These are phyloP conservation scores for Arthrobotrys iridis DNA, from an alignment of 2,329 filamentous ascomycete species.

Conservation along the genomic window DNA sequence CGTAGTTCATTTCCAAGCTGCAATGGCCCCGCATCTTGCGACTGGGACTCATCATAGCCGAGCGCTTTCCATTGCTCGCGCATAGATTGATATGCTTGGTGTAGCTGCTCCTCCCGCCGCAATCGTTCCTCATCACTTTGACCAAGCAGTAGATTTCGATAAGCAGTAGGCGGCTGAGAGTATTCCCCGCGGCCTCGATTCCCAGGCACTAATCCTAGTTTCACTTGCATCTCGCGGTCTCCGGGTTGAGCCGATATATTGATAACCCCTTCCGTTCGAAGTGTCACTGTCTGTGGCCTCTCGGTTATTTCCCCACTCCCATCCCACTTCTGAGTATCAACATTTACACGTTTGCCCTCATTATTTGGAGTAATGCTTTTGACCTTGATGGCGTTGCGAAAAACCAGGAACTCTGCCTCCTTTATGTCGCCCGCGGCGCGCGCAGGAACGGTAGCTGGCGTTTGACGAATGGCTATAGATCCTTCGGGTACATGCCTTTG, in stretches of 20 bases:
- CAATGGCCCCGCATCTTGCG: too few relatives aligned
- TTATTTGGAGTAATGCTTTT: not conserved
- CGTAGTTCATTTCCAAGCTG: too few relatives aligned
- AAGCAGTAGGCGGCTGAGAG: not conserved
- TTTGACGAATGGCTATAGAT: not conserved
- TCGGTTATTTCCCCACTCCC: not conserved
- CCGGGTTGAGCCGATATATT: not conserved
- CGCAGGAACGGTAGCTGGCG: too few relatives aligned
- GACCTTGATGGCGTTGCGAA: constrained; percentile 8
- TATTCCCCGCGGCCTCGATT: not conserved
- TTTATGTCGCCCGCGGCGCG: not conserved
- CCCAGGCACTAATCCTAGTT: not conserved
- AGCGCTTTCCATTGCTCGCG: too few relatives aligned
- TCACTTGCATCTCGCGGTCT: not conserved
- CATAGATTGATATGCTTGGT: too few relatives aligned
- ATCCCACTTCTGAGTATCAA: not conserved
- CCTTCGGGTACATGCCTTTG: constrained; percentile 16
- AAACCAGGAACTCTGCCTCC: not conserved
- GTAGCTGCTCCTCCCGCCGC: too few relatives aligned
- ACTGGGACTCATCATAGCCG: too few relatives aligned
- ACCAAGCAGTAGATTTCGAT: not conserved
- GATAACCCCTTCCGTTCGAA: not conserved
- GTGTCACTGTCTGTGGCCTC: not conserved
- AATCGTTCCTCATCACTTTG: too few relatives aligned
- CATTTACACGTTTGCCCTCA: not conserved